phyloP scores from a whole-genome alignment of 169 alveolate species.

The Plasmodium gaboni region DNA sequence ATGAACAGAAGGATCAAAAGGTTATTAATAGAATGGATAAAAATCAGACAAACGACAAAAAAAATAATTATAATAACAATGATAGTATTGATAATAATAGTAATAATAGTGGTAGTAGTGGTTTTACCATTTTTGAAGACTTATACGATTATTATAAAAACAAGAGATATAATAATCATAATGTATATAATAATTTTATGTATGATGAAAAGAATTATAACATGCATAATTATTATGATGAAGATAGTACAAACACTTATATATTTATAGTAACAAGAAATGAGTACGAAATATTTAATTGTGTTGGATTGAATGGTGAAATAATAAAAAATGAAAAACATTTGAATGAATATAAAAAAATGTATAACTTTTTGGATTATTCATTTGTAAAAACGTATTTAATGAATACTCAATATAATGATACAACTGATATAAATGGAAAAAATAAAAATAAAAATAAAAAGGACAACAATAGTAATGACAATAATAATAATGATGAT shows the following conservation, averaged over 20 bases:
- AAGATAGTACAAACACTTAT: conserved; percentile 48
- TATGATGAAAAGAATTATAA: conserved; percentile 29
- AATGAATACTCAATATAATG: background rate
- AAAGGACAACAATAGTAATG: background rate
- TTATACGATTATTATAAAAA: background rate
- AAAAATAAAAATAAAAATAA: background rate
- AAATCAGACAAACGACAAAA: background rate
- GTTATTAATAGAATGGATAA: conserved; percentile 37
- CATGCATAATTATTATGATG: conserved; percentile 60
- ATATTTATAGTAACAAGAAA: conserved; percentile 61
- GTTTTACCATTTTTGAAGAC: background rate
- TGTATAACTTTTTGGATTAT: conserved; percentile 56
- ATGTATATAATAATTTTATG: background rate
- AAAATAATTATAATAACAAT: background rate
- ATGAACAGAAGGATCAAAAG: conserved; percentile 3
- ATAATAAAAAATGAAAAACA: conserved; percentile 70
- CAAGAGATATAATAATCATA: background rate
- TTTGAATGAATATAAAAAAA: conserved; percentile 46
- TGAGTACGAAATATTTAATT: conserved; percentile 40
- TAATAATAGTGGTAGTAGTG: background rate
- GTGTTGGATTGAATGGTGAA: conserved; percentile 76
- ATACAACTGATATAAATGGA: background rate
- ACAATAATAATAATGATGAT: background rate
- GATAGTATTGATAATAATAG: background rate
- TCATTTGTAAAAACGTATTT: conserved; percentile 2